phyloP scores from a whole-genome alignment of 1,284 basidiomycete species.

The Ustilago crameri region DNA sequence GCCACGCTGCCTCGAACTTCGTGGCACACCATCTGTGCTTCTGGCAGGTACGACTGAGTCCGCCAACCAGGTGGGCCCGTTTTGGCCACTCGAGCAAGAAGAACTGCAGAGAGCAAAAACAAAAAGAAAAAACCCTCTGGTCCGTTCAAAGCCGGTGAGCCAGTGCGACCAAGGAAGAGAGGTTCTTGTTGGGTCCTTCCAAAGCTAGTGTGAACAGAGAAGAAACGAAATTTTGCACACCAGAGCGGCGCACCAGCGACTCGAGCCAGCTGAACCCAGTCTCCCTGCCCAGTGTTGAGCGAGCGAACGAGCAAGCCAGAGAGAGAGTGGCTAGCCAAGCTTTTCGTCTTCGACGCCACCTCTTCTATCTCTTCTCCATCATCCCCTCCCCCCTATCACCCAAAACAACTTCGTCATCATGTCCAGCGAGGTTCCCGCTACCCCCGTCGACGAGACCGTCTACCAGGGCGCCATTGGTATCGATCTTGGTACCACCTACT shows the following conservation, averaged over 20 bases:
- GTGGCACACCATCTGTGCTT: neutral
- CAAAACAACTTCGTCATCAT: conserved; percentile 57
- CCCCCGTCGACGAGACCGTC: conserved; percentile 76
- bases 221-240: conserved; percentile 14
- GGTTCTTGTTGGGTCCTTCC: too few species aligned
- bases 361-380: conserved; percentile 39
- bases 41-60: conserved; percentile 1
- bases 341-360: conserved; percentile 23
- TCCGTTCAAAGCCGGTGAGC: conserved; percentile 12
- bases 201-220: neutral
- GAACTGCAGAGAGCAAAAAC: conserved; percentile 6
- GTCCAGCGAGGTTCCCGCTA: conserved; percentile 67
- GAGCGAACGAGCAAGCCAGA: neutral
- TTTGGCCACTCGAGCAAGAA: conserved; percentile 3
- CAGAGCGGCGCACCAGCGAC: neutral
- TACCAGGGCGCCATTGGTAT: conserved; percentile 97
- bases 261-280: neutral
- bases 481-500: conserved; percentile 84
- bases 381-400: conserved; percentile 35
- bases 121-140: conserved; percentile 21
- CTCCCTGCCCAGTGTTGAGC: neutral
- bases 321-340: conserved; percentile 8
- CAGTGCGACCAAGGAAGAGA: too few species aligned
- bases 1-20: too few species aligned
- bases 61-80: conserved; percentile 9